Evolutionary conservation across 768 basidiomycete genomes (phyloP), one percentile per base, ranked within the genome.

Genomic region (Phaffia australis): DNA sequence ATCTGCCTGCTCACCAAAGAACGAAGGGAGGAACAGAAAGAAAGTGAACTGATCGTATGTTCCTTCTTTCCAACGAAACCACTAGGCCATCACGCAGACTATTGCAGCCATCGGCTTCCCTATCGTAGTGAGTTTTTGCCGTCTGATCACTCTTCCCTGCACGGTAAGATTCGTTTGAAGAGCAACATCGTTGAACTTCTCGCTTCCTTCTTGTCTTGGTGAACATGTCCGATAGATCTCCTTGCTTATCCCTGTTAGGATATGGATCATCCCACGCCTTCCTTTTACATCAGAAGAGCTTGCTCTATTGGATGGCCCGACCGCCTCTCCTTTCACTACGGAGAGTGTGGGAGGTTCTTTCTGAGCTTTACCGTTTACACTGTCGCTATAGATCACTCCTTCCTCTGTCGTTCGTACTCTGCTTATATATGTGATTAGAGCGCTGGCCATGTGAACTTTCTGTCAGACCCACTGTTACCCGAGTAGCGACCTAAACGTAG

Each of bases 91-190:
- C 69, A 90, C 88, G 0, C 91, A 95, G 73, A 93, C 90, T 0
- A 83, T 73, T 85, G 91, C 88, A 51, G 90, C 89, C 4, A 90
- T 94, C 66, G 89, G 86, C 0, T 95, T 95, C 75, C 90, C 92
- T 0, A 81, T 94, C 60, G 83, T 95, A 71, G 64, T 65, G n/a
- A 29, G 64, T 65, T 27, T 29, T 9, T 65, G 14, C 42, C 21
- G 3, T 2, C 1, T 64, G n/a, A 9, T 19, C n/a, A n/a, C 25
- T 21, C 11, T n/a, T 18, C 7, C 3, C 21, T 23, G 11, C 6
- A 7, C 16, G 59, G 5, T n/a, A 25, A 42, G 11, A 5, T 42
- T 4, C 4, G 11, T 42, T 4, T 11, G 35, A 42, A 42, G 35
- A 42, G 35, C 35, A 42, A 42, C 11, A 42, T 42, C 11, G 6